A percentile compares a stretch with the other conserved stretches of the same genome.
Conservation (phyloP, 2,329 filamentous ascomycete species). For the Paramyrothecium sp. region DNA sequence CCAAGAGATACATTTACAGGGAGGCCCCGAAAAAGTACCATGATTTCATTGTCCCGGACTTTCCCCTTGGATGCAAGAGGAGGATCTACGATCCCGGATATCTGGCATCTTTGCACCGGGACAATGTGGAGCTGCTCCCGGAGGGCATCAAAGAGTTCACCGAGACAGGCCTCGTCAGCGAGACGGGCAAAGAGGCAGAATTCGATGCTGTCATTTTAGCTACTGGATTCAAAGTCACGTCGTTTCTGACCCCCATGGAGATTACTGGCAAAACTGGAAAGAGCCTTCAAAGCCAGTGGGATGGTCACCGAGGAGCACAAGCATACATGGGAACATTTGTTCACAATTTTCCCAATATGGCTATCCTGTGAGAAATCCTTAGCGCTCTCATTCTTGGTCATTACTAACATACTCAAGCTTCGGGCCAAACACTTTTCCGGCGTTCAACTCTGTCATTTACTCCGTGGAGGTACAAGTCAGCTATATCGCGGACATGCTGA, state of each 20-base stretch:
- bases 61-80: constrained; percentile 26
- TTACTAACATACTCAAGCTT: too few species aligned
- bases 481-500: too few species aligned
- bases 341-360: constrained; percentile 29
- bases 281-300: constrained; percentile 23
- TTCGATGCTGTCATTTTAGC: constrained; percentile 24
- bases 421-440: too few species aligned
- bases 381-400: too few species aligned
- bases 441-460: too few species aligned
- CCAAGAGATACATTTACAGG: constrained; percentile 16
- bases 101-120: constrained; percentile 16
- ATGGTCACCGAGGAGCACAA: constrained; percentile 20
- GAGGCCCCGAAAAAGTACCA: constrained; percentile 21
- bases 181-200: constrained; percentile 10
- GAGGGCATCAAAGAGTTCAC: constrained; percentile 20
- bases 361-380: constrained; percentile 14
- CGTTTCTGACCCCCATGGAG: constrained; percentile 24
- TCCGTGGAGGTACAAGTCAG: too few species aligned
- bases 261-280: constrained; percentile 20
- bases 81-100: constrained; percentile 28
- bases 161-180: constrained; percentile 19
- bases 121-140: constrained; percentile 20
- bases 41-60: constrained; percentile 20
- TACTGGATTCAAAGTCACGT: constrained; percentile 22
- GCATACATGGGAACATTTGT: constrained; percentile 27